Conservation (phyloP, 1,284 basidiomycete genomes). For the Grifola frondosa region DNA sequence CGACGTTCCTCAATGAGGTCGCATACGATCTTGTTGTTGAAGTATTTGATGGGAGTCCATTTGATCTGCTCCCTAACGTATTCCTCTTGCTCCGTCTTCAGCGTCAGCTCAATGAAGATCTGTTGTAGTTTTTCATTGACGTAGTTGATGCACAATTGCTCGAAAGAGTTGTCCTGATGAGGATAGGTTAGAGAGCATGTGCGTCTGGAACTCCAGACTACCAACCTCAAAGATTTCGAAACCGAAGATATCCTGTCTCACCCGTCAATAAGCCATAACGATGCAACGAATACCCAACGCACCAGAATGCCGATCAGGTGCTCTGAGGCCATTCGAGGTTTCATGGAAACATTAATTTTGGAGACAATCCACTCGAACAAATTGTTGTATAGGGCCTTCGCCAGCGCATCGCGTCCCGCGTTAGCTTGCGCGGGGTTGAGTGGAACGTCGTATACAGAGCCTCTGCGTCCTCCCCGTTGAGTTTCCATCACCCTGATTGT, state of each 20-base stretch:
- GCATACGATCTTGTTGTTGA: conserved; percentile 97
- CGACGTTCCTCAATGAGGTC: conserved; percentile 96
- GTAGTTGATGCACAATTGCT: conserved; percentile 99
- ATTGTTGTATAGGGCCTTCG: conserved; percentile 98
- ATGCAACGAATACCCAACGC: conserved; percentile 21
- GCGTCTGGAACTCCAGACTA: background rate
- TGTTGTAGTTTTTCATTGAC: conserved; percentile 99
- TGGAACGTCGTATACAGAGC: conserved; percentile 96
- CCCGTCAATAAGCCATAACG: conserved; percentile 1
- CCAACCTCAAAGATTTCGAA: conserved; percentile 95
- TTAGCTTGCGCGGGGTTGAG: conserved; percentile 91
- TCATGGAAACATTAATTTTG: conserved; percentile 95
- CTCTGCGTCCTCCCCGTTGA: conserved; percentile 85
- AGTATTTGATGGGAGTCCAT: conserved; percentile 99
- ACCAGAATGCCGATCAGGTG: conserved; percentile 94
- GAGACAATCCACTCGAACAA: conserved; percentile 99
- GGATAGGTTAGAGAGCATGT: background rate
- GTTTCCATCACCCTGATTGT: conserved; percentile 92
- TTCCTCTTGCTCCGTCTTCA: conserved; percentile 99
- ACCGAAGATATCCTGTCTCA: conserved; percentile 87
- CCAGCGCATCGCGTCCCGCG: conserved; percentile 87
- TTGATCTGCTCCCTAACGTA: conserved; percentile 98
- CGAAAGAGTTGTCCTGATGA: conserved; percentile 91
- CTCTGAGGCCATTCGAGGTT: conserved; percentile 70
- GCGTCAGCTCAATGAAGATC: conserved; percentile 98